Evolutionary conservation across 768 basidiomycete genomes (phyloP), one percentile per base, ranked within the genome.

Genomic region (Strobilomyces confusus): DNA sequence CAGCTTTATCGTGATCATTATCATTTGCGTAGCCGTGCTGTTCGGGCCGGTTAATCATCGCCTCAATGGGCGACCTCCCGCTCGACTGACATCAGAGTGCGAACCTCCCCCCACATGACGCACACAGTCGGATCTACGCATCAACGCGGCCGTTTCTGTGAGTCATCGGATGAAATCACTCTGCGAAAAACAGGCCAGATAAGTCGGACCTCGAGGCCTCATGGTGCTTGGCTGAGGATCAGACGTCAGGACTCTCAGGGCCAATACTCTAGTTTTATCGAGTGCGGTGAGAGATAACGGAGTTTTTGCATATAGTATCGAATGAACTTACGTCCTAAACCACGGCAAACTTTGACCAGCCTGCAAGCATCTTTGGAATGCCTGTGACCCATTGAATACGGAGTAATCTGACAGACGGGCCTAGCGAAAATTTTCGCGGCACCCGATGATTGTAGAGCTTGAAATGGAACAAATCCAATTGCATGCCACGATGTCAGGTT

Each of bases 401-500:
- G 49, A 36, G 58, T 63, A 60, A 63, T 55, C 37, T 20, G 20
- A 19, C 26, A 41, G 44, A 48, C 29, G 26, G n/a, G n/a, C 34
- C 15, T 53, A 14, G 22, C 44, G 15, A 55, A 45, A 29, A 0
- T 7, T 40, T 42, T 19, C n/a, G 33, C n/a, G 32, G 34, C n/a
- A 33, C 29, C 41, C 19, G 47, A 30, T 40, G 43, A 15, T 32
- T 44, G 17, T 23, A 43, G 34, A 34, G 20, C 29, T 32, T 36
- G 26, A 54, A 54, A 54, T 42, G 50, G 29, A 37, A 26, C 52
- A 52, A 41, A 53, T 55, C 45, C 30, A 44, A 52, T 46, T 52
- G 48, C 38, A n/a, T n/a, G n/a, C n/a, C n/a, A 41, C 25, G 47
- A 64, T 52, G 51, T 48, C 58, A 56, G 43, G 57, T 54, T 44